Base-by-base conservation (phyloP, 805 yeast species). In the Candida ovalis region DNA sequence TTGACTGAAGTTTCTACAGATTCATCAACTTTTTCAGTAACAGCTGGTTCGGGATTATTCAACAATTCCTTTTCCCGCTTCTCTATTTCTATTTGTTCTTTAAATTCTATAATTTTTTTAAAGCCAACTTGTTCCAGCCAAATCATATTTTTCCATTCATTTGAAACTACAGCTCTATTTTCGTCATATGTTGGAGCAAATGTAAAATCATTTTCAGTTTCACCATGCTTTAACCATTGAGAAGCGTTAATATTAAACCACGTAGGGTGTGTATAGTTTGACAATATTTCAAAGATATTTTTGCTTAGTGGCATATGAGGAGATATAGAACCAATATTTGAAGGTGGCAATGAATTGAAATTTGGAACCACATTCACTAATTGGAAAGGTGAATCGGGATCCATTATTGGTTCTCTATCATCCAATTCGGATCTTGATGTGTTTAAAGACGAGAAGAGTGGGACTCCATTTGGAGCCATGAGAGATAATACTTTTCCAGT, bases 161-260 rank as follows among this genome's bases (percentile, higher is more conserved):
- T 74, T 24, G 78, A 74, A 12, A 83, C 62, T 2, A 81, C 77
- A 7, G 82, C 72, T 18, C 75, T 76, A 33, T 75, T 74, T 54
- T 84, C 85, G 60, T 84, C 89, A 38, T 74, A 67, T 10, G 76
- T 62, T 4, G 94, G 94, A 0, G 88, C 88, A 72, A 84, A 86
- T 13, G 80, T 72, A 42, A 74, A 69, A 25, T 69, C 70, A 45
- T 69, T 72, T 13, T 72, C 72, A 22, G 43, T 56, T 8, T 47
- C 46, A 3, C 68, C 68, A 42, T 62, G 75, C 44, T 76, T 75
- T 21, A 86, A 64, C 91, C 92, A 86, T 42, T 74, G 74, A 1
- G 88, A 75, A 4, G 83, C 73, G 10, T 89, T 83, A 44, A 86
- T 63, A 5, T 81, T 76, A 50, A 76, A 75, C 85, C 86, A 81